These are phyloP conservation scores for Phytopythium delawarense DNA, from an alignment of 352 stramenopile genomes.

Conservation along the genomic window DNA sequence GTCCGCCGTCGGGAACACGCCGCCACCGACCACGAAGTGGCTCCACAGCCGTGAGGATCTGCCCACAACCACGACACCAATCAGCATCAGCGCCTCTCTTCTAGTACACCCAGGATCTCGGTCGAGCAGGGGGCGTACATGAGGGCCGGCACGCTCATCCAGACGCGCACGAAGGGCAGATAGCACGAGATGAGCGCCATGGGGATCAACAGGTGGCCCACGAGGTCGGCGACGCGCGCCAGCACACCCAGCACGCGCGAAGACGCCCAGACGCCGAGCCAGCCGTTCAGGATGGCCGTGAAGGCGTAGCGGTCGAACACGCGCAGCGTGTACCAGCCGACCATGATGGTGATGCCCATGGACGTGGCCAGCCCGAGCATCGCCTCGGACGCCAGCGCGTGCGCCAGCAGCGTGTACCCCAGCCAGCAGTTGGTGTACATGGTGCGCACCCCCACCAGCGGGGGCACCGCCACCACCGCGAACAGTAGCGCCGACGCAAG, in stretches of 20 bases:
- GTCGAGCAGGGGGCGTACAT: conserved; percentile 30
- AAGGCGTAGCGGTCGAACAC: conserved; percentile 77
- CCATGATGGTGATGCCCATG: conserved; percentile 84
- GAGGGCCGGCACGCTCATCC: conserved; percentile 75
- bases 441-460: conserved; percentile 52
- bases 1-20: conserved; percentile 69
- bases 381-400: conserved; percentile 48
- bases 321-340: conserved; percentile 81
- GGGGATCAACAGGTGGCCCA: conserved; percentile 65
- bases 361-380: conserved; percentile 70
- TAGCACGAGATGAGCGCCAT: conserved; percentile 78
- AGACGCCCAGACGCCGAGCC: conserved; percentile 72
- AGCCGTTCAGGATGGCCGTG: conserved; percentile 64
- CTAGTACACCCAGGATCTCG: neutral
- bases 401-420: conserved; percentile 49
- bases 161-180: conserved; percentile 65
- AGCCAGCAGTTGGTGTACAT: conserved; percentile 85
- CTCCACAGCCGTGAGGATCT: conserved; percentile 77
- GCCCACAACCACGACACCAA: conserved; percentile 3
- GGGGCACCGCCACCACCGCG: conserved; percentile 44
- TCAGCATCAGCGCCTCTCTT: conserved; percentile 1
- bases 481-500: conserved; percentile 57
- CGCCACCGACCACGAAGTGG: conserved; percentile 63
- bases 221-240: conserved; percentile 51
- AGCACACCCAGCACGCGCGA: conserved; percentile 57